phyloP scores from a whole-genome alignment of 2,329 filamentous ascomycete genomes.

The Pyricularia sp. region DNA sequence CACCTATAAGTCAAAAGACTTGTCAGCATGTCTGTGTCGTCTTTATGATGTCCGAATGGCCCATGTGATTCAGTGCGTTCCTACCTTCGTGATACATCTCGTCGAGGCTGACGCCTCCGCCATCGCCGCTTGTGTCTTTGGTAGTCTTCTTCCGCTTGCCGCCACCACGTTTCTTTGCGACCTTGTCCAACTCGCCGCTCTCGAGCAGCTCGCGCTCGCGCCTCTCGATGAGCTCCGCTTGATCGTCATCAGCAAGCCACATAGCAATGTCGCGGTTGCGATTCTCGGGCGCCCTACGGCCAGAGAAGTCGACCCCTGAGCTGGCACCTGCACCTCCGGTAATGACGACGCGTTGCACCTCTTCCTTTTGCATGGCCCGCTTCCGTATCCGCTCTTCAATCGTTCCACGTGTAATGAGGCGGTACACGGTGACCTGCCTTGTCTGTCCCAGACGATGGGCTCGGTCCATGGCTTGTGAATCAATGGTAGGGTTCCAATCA shows the following conservation, averaged over 20 bases:
- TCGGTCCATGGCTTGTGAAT: constrained; percentile 97
- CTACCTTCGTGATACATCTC: constrained; percentile 99
- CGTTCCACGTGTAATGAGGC: constrained; percentile 88
- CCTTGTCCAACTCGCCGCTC: constrained; percentile 53
- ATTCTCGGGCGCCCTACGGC: constrained; percentile 73
- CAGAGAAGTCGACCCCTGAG: constrained; percentile 80
- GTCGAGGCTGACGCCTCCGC: constrained; percentile 56
- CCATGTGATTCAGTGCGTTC: constrained; percentile 18
- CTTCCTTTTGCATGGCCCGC: constrained; percentile 93
- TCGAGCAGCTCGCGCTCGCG: constrained; percentile 80
- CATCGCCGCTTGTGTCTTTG: constrained; percentile 21
- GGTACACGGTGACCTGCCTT: constrained; percentile 90
- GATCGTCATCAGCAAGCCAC: constrained; percentile 96
- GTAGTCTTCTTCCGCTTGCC: constrained; percentile 39
- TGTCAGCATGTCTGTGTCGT: neutral
- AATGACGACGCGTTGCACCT: constrained; percentile 95
- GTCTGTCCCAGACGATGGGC: constrained; percentile 96
- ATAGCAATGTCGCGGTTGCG: constrained; percentile 95
- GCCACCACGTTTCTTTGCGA: constrained; percentile 43
- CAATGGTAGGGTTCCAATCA: constrained; percentile 98
- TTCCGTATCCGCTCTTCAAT: constrained; percentile 98
- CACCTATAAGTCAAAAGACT: constrained; percentile 42
- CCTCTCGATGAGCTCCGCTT: constrained; percentile 84
- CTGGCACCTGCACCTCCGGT: constrained; percentile 60
- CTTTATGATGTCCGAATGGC: neutral